These are phyloP conservation scores for Rhizopogon salebrosus DNA, from an alignment of 768 basidiomycete genomes.

Conservation along the genomic window DNA sequence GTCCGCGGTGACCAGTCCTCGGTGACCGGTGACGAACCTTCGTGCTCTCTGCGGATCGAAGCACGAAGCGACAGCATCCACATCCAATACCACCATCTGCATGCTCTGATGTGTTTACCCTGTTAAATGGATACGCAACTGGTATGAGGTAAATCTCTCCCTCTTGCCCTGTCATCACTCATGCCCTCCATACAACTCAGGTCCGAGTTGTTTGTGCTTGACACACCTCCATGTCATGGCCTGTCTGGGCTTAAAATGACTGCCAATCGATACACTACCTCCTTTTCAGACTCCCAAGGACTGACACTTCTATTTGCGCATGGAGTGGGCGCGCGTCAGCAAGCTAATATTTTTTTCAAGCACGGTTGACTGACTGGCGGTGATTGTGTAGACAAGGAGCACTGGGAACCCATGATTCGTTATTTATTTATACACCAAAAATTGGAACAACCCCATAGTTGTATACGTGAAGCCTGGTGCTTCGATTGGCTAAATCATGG, in stretches of 20 bases:
- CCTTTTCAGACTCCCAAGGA: constrained; percentile 25
- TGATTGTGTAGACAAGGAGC: constrained; percentile 43
- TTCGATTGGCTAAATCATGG: constrained; percentile 51
- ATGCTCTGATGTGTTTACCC: not conserved
- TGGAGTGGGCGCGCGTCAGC: constrained; percentile 43
- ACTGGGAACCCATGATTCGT: constrained; percentile 47
- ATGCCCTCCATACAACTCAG: not conserved
- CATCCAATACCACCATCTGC: not conserved
- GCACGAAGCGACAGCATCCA: not conserved
- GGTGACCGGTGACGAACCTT: not conserved
- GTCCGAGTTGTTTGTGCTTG: constrained; percentile 1
- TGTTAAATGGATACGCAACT: not conserved
- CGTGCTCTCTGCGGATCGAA: not conserved
- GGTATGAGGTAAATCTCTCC: not conserved
- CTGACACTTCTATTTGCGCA: constrained; percentile 44
- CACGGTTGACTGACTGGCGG: not conserved
- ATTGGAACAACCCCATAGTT: constrained; percentile 9
- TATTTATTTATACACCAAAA: constrained; percentile 30
- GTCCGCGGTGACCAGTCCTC: not conserved
- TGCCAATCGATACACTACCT: constrained; percentile 38
- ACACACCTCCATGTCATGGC: constrained; percentile 3
- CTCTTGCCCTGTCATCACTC: not conserved
- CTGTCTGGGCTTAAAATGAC: constrained; percentile 32
- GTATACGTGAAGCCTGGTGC: constrained; percentile 42
- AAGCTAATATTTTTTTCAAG: not conserved